phyloP scores from a whole-genome alignment of 176 grass and related monocot genomes.

The Oryza officinalis region DNA sequence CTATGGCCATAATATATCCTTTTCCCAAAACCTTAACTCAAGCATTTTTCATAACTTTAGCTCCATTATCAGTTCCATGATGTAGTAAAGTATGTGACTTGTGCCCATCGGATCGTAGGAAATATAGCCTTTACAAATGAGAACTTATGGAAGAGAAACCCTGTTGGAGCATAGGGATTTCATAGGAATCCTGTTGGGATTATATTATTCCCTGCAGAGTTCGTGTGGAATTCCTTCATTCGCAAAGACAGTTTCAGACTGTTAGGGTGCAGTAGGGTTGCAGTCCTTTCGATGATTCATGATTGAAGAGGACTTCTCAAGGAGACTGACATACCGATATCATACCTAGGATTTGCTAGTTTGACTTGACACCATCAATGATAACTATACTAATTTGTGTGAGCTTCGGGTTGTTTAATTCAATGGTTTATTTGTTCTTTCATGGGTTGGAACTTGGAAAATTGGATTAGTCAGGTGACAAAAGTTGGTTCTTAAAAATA shows the following conservation, averaged over 20 bases:
- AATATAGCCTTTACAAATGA: neutral
- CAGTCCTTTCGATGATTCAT: slow-evolving; percentile 18
- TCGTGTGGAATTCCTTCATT: neutral
- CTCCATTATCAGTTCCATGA: neutral
- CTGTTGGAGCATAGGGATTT: neutral
- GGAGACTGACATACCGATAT: neutral
- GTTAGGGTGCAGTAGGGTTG: neutral
- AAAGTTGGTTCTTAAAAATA: slow-evolving; percentile 9
- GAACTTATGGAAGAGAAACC: neutral
- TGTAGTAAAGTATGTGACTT: neutral
- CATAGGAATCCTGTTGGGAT: neutral
- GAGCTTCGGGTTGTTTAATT: slow-evolving; percentile 25
- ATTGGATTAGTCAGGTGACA: neutral
- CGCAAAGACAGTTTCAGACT: neutral
- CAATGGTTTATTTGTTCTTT: neutral
- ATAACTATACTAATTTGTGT: neutral
- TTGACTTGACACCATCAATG: neutral
- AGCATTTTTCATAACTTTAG: neutral
- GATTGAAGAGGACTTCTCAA: neutral
- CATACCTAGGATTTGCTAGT: neutral
- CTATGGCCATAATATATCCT: neutral
- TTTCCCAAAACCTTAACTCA: neutral
- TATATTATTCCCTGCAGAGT: neutral
- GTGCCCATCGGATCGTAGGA: slow-evolving; percentile 6
- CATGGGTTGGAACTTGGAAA: neutral